Evolutionary conservation across 148 eudicot genomes (phyloP).

Genomic region (Nepenthes gracilis): DNA sequence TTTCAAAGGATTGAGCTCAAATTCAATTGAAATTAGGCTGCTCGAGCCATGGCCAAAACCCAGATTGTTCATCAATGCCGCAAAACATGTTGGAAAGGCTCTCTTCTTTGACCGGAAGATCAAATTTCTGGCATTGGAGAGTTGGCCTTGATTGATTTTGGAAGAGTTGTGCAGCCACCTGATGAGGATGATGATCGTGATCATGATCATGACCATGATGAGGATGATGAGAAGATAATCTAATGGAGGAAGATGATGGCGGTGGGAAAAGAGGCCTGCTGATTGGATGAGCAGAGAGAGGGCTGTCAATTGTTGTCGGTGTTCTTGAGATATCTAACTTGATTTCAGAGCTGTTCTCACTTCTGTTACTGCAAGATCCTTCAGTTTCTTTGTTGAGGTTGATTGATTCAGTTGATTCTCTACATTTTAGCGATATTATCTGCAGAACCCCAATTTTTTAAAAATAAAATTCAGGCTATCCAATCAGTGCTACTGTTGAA

Average conservation of each 20-base stretch:
- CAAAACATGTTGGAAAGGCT: not conserved
- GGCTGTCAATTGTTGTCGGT: not conserved
- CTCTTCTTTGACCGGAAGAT: not conserved
- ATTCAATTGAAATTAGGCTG: not conserved
- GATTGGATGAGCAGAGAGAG: not conserved
- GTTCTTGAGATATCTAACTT: not conserved
- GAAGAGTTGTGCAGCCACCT: not conserved
- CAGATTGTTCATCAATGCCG: not conserved
- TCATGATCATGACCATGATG: not conserved
- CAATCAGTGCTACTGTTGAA: not conserved
- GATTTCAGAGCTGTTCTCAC: not conserved
- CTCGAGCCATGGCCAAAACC: not conserved
- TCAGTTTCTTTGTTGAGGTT: not conserved
- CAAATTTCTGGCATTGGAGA: not conserved
- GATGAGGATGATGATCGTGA: not conserved
- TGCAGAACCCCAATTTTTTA: not conserved
- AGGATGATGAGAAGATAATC: not conserved
- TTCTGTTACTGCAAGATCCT: not conserved
- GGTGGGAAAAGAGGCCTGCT: not conserved
- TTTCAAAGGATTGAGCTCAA: not conserved
- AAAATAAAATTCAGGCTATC: not conserved
- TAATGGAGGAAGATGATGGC: not conserved
- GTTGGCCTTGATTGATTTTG: not conserved
- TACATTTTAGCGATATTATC: not conserved
- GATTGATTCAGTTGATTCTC: not conserved